Base-by-base conservation (phyloP, 2,329 filamentous ascomycete species). In the Neoscytalidium dimidiatum region DNA sequence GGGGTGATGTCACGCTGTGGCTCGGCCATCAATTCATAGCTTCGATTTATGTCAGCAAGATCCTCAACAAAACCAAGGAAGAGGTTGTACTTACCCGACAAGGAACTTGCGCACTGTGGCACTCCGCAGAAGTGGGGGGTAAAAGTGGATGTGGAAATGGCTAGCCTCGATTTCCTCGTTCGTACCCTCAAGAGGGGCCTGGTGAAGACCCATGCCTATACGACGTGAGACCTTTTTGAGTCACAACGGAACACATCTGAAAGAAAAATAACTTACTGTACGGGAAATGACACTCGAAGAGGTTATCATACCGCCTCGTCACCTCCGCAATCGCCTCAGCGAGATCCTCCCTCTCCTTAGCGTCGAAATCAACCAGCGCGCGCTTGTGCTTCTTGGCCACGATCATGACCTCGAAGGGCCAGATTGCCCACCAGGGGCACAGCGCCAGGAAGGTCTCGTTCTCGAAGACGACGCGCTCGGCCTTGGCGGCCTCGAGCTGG, bases 1-100 rank as follows among this genome's bases (percentile, higher is more conserved):
- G 95, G 94, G 0, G 95, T 99, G 72, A 99, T 98, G 76, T 99
- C 95, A 66, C 95, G 87, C 79, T 99, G 95, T n/a, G 95, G 94
- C 80, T 99, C 95, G 1, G 92, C 95, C 87, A 99, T 88, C 80
- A 99, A 85, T 80, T 99, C 95, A 76, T 96, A 98, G 0, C 81
- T 82, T 17, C 4, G 68, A 29, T 41, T 2, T 1, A 13, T 26
- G 41, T 64, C 44, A 69, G 60, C 21, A 26, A 26, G n/a, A 11
- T 23, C 14, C 17, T 19, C n/a, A 44, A 33, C 1, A 14, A 31
- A 19, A 52, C 46, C 53, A 31, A 43, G 49, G 4, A 21, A 31
- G n/a, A 64, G 38, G 9, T 48, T 44, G 51, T 56, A 76, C 81
- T 70, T 74, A 84, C 68, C 95, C 95, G 35, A 99, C 95, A 61